Base-by-base conservation (phyloP, 2,329 filamentous ascomycete species). In the Chalara sp. region DNA sequence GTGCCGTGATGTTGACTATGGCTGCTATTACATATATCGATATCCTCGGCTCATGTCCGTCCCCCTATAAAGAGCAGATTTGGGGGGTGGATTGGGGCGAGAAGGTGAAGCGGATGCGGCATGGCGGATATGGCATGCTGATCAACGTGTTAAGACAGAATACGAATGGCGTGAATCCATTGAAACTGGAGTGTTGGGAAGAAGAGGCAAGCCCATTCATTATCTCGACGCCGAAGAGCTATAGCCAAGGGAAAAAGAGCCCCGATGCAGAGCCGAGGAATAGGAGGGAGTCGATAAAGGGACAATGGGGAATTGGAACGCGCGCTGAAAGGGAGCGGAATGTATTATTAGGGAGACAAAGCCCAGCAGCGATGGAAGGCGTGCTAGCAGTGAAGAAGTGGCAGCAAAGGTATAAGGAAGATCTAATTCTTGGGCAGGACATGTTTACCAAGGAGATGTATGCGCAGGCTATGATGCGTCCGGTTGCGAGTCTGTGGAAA, bases 111-210 rank as follows among this genome's bases (percentile, higher is more conserved):
- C 45, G 51, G n/a, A 53, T 56, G 6, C 32, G 54, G 32, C 43
- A 55, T 46, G 53, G 54, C 11, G 54, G 53, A 11, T 56, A 56
- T 43, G 52, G 54, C 1, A 56, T 56, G 54, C 47, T 56, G n/a
- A 32, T 56, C 29, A 41, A 48, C 6, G 32, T 55, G 10, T 41
- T 56, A 13, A 35, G 35, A 46, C 48, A 47, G 6, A 55, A 56
- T 28, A 55, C 50, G 2, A 55, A 50, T 13, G 49, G 48, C 13
- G 31, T 56, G 6, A 56, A 56, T 40, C 54, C 54, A 6, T 29
- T 56, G 37, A 49, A 53, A 28, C 37, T 53, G 35, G 47, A 44
- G 6, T 50, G 50, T 32, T 56, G 54, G 54, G 40, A 37, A 31
- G 35, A 51, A 8, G 42, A 50, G 12, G 12, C 29, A 5, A 11